These are phyloP conservation scores for Solanum arcanum DNA, from an alignment of 257 asterid species.

Conservation along the genomic window DNA sequence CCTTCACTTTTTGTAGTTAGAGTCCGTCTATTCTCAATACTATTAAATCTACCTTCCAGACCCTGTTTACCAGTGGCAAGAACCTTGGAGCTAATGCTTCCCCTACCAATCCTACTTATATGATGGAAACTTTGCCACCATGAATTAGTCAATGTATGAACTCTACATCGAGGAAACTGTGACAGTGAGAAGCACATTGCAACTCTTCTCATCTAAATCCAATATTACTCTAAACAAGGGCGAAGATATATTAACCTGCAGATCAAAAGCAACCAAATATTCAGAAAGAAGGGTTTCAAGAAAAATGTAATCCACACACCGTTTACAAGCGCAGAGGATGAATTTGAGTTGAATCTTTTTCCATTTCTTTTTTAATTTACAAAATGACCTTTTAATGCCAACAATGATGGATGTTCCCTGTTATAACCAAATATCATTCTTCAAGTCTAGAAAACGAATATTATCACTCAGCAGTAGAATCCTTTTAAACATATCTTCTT, in stretches of 20 bases:
- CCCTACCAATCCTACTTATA: constrained; percentile 20
- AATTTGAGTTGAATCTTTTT: neutral
- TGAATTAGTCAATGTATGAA: constrained; percentile 46
- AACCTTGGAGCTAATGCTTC: constrained; percentile 29
- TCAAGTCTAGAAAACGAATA: neutral
- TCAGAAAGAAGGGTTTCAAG: neutral
- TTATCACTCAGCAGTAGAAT: neutral
- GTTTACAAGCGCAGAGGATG: neutral
- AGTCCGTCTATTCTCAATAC: constrained; percentile 42
- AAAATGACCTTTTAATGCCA: neutral
- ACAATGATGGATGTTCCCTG: neutral
- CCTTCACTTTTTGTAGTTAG: constrained; percentile 35
- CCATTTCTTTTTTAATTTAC: neutral
- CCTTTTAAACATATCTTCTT: neutral
- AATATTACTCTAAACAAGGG: constrained; percentile 2
- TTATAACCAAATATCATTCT: neutral
- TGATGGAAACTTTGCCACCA: constrained; percentile 42
- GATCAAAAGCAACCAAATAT: neutral
- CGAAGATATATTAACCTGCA: constrained; percentile 32
- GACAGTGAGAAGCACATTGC: constrained; percentile 77
- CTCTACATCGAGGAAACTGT: constrained; percentile 55
- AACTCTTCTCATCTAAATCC: constrained; percentile 39
- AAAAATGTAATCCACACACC: neutral
- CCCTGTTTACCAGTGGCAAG: constrained; percentile 41
- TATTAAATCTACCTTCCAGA: constrained; percentile 46